A percentile compares a stretch with the other conserved stretches of the same genome.
Evolutionary conservation across 1,284 basidiomycete genomes (phyloP).

Genomic region (Cutaneotrichosporon dermatis): DNA sequence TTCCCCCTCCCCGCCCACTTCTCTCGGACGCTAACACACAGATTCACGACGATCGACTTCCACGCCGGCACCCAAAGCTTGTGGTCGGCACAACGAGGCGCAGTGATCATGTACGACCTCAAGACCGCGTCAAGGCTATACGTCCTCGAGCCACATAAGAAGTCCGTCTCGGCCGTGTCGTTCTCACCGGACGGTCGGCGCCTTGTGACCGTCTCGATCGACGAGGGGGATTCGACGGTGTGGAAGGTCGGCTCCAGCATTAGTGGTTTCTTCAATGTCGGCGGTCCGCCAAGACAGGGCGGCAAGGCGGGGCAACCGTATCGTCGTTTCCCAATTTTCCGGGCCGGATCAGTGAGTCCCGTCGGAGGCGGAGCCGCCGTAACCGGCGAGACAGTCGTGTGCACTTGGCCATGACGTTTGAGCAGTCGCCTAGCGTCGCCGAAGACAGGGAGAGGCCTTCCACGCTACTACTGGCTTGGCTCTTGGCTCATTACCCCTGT

Average conservation of each 20-base stretch:
- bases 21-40: constrained; percentile 36
- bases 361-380: too few relatives aligned
- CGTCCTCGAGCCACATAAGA: constrained; percentile 85
- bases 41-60: constrained; percentile 89
- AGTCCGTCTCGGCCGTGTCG: constrained; percentile 69
- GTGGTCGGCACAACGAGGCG: constrained; percentile 93
- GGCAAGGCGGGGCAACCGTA: constrained; percentile 72
- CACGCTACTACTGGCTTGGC: too few relatives aligned
- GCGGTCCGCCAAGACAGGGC: constrained; percentile 83
- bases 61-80: constrained; percentile 78
- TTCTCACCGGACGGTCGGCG: constrained; percentile 91
- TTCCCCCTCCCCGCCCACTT: not conserved
- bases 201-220: constrained; percentile 78
- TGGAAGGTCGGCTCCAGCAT: constrained; percentile 88
- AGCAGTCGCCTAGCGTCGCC: too few relatives aligned
- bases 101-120: constrained; percentile 90
- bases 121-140: constrained; percentile 93
- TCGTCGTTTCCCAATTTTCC: constrained; percentile 69
- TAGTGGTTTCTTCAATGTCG: constrained; percentile 82
- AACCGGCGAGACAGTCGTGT: too few relatives aligned
- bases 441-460: too few relatives aligned
- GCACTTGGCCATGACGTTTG: too few relatives aligned
- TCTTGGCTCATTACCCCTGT: too few relatives aligned
- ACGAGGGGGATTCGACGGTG: constrained; percentile 73
- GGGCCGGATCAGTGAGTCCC: constrained; percentile 50